These are phyloP conservation scores for Candida sp. DNA, from an alignment of 1,139 yeast genomes.

Conservation along the genomic window DNA sequence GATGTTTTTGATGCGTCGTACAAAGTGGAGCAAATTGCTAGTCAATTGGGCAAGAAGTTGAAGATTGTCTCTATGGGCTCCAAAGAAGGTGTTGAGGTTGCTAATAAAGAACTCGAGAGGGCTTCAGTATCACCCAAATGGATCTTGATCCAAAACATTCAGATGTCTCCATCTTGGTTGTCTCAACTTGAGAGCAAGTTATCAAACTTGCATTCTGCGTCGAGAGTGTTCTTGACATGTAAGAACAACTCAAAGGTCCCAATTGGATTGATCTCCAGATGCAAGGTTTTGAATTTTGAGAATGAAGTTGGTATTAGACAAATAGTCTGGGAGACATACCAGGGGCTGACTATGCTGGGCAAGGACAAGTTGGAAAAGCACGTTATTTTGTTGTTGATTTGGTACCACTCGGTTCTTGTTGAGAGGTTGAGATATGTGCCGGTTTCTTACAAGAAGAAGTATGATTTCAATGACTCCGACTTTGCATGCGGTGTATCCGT, in stretches of 20 bases:
- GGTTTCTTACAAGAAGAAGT: constrained; percentile 59
- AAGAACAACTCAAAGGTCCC: constrained; percentile 57
- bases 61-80: constrained; percentile 77
- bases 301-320: constrained; percentile 63
- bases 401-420: constrained; percentile 71
- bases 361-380: constrained; percentile 41
- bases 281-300: constrained; percentile 63
- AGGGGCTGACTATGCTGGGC: constrained; percentile 23
- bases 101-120: constrained; percentile 54
- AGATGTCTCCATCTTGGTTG: constrained; percentile 71
- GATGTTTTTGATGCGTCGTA: constrained; percentile 72
- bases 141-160: constrained; percentile 81
- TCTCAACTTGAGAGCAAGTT: constrained; percentile 53
- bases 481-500: constrained; percentile 54
- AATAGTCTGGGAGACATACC: constrained; percentile 47
- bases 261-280: constrained; percentile 47
- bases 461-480: constrained; percentile 82
- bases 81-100: constrained; percentile 62
- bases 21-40: constrained; percentile 52
- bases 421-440: constrained; percentile 68
- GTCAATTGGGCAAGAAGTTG: constrained; percentile 24
- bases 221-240: constrained; percentile 66
- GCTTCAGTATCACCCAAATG: constrained; percentile 58
- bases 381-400: constrained; percentile 58
- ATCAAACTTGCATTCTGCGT: constrained; percentile 29